Evolutionary conservation across 495 filamentous ascomycete genomes (phyloP), one percentile per base, ranked within the genome.

Genomic region (Geoglossum glabrum): DNA sequence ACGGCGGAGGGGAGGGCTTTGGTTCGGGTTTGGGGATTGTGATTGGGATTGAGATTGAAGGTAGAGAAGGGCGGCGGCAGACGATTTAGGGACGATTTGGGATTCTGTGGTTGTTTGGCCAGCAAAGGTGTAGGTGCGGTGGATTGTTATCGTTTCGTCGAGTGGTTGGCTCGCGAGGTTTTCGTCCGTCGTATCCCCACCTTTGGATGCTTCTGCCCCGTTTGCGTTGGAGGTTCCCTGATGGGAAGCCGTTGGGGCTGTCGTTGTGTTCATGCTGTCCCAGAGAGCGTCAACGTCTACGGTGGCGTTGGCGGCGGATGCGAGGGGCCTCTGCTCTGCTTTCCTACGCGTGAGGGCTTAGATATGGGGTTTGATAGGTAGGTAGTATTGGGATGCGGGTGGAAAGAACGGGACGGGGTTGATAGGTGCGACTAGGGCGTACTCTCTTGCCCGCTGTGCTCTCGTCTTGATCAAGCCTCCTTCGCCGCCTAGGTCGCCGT

Each of bases 281-380:
- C 92, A 98, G 17, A 97, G 64, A 11, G 80, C 80, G 60, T 97
- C 84, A n/a, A 98, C 85, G 65, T 98, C 86, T 51, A 92, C 71
- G 11, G 90, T 95, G 9, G 84, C 82, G 2, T 80, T 83, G 5
- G 81, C 81, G 45, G 74, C 79, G 56, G 70, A 74, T 7, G 78
- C 74, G 33, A 81, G 69, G n/a, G 76, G 68, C 70, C 79, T 82
- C 51, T 75, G 78, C 64, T 85, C 79, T 67, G 78, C 74, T 61
- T 80, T 77, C 66, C 81, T 88, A 64, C 43, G 28, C 0, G 15
- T 7, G n/a, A 10, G n/a, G 13, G 1, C 5, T 45, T 21, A 45
- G 40, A 45, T 21, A 21, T 19, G 5, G n/a, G 40, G 3, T 7
- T 15, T 40, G 36, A 15, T 2, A 15, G 17, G n/a, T 40, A 45